phyloP scores from a whole-genome alignment of 192 early-diverging fungal species.

The Diversispora eburnea region DNA sequence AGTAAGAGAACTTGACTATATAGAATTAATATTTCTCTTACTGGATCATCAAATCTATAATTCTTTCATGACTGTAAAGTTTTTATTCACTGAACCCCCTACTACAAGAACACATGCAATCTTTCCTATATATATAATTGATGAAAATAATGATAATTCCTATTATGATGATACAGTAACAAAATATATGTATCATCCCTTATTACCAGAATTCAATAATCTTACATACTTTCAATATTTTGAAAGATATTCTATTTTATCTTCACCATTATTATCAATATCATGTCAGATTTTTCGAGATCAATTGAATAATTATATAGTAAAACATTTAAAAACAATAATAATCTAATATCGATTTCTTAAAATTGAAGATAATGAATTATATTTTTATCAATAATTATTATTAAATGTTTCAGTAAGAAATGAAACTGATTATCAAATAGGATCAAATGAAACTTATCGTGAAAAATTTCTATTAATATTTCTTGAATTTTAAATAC shows the following conservation, averaged over 20 bases:
- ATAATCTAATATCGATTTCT: too few relatives aligned
- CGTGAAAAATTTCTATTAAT: slow-evolving; percentile 1
- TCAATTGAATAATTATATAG: background rate
- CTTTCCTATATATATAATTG: background rate
- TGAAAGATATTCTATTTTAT: too few relatives aligned
- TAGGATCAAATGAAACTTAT: background rate
- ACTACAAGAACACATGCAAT: background rate
- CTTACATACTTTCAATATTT: background rate
- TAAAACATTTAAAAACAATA: background rate
- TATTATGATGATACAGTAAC: background rate
- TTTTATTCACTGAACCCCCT: too few relatives aligned
- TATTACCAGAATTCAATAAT: background rate
- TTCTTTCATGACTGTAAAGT: too few relatives aligned
- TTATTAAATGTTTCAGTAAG: background rate
- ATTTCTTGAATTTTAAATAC: background rate
- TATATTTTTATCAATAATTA: slow-evolving; percentile 7
- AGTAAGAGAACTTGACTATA: too few relatives aligned
- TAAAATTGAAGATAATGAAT: background rate
- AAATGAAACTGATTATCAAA: background rate
- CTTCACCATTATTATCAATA: background rate
- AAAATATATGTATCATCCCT: background rate
- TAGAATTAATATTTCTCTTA: too few relatives aligned
- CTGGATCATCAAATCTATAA: too few relatives aligned
- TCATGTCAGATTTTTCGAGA: background rate
- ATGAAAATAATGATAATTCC: background rate